Conservation (phyloP, 768 basidiomycete genomes). For the Suillus clintonianus region DNA sequence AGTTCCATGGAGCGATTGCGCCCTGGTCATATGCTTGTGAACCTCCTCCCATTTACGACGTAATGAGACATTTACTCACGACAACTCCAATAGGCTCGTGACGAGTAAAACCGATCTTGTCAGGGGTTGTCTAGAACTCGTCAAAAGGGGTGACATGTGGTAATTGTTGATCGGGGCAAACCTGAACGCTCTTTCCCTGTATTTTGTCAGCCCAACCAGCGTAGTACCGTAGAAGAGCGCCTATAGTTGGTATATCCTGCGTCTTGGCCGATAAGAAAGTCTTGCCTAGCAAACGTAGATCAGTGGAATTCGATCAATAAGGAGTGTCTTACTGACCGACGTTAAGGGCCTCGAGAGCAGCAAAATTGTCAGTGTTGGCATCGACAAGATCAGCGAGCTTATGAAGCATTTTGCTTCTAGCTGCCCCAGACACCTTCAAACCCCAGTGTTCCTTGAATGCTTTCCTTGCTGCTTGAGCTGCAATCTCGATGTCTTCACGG, state of each 20-base stretch:
- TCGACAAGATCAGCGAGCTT: slow-evolving; percentile 71
- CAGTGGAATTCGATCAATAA: neutral
- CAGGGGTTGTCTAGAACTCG: slow-evolving; percentile 28
- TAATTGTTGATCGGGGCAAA: neutral
- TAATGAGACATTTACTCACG: slow-evolving; percentile 55
- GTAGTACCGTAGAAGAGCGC: slow-evolving; percentile 70
- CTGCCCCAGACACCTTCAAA: slow-evolving; percentile 50
- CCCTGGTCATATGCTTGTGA: slow-evolving; percentile 24
- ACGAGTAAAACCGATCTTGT: slow-evolving; percentile 51
- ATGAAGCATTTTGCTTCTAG: slow-evolving; percentile 56
- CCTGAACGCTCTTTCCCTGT: slow-evolving; percentile 72
- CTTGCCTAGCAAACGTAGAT: slow-evolving; percentile 45
- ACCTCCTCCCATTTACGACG: slow-evolving; percentile 50
- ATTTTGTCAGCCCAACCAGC: slow-evolving; percentile 92
- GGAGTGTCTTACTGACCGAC: slow-evolving; percentile 47
- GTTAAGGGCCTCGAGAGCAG: slow-evolving; percentile 75
- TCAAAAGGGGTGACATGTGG: neutral
- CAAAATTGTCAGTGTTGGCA: slow-evolving; percentile 57
- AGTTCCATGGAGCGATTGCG: slow-evolving; percentile 72
- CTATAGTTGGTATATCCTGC: slow-evolving; percentile 49
- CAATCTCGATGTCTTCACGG: slow-evolving; percentile 71
- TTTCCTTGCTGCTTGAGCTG: slow-evolving; percentile 67
- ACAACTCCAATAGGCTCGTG: slow-evolving; percentile 64
- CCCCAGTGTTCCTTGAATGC: slow-evolving; percentile 71
- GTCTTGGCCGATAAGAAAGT: slow-evolving; percentile 49